Evolutionary conservation across 768 basidiomycete genomes (phyloP).

Genomic region (Termitomyces sp.): DNA sequence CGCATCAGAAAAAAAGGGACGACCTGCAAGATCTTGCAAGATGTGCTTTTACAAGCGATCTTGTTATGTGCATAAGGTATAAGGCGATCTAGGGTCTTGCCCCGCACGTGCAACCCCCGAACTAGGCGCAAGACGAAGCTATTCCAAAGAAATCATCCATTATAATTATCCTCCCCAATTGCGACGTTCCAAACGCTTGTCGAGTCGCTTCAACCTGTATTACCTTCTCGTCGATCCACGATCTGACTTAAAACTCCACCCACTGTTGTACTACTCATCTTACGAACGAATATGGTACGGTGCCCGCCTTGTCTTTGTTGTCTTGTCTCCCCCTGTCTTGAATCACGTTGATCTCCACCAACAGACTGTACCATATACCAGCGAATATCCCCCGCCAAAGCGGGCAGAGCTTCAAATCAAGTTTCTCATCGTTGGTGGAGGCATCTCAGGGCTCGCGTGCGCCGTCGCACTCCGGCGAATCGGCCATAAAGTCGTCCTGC

Average conservation of each 20-base stretch:
- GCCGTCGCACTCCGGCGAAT: constrained; percentile 52
- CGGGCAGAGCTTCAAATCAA: constrained; percentile 27
- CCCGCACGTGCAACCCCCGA: constrained; percentile 8
- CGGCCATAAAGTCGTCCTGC: constrained; percentile 54
- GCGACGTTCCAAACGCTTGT: background rate
- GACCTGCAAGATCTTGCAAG: constrained; percentile 7
- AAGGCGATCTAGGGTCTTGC: constrained; percentile 9
- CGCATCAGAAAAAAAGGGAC: constrained; percentile 17
- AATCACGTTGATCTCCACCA: background rate
- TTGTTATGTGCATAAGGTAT: constrained; percentile 4
- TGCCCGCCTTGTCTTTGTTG: background rate
- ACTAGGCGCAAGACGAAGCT: constrained; percentile 2
- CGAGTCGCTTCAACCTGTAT: background rate
- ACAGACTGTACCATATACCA: constrained; percentile 4
- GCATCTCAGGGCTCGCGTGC: constrained; percentile 52
- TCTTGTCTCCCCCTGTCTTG: background rate
- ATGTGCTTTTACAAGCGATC: constrained; percentile 5
- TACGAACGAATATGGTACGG: constrained; percentile 1
- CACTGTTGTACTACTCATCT: constrained; percentile 2
- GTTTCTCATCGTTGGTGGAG: constrained; percentile 39
- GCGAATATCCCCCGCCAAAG: constrained; percentile 9
- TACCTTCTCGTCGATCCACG: background rate
- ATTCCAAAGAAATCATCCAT: constrained; percentile 3
- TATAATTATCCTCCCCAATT: constrained; percentile 2
- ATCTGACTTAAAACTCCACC: background rate